Base-by-base conservation (phyloP, 2,329 filamentous ascomycete genomes). In the Colletotrichum somersetense region DNA sequence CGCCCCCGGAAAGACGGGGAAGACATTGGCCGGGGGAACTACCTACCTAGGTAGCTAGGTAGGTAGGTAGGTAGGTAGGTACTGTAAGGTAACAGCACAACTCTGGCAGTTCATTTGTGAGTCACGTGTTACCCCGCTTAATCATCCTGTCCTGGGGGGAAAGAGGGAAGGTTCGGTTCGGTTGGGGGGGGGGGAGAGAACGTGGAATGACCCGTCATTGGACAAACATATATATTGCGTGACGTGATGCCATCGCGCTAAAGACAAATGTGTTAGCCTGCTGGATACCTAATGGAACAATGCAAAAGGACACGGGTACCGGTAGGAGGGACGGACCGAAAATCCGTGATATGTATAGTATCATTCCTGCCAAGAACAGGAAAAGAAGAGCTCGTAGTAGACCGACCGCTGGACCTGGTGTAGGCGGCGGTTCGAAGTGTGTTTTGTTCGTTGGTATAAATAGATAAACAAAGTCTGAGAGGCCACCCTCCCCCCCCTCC, bases 121-220 rank as follows among this genome's bases (percentile, higher is more conserved):
- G 40, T 64, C 62, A 64, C 50, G 62, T 64, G 62, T 23, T 56
- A 64, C 62, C 50, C 62, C 62, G 62, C 62, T 57, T 48, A 12
- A 42, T 30, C 38, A 23, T 42, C 33, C 18, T 50, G 50, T 10
- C 23, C 20, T 23, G 38, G 38, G 46, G 62, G 26, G 10, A 53
- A 35, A 38, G 48, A 35, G 38, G 35, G 33, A 6, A 0, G 14
- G 23, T 8, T 26, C 26, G 26, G 26, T 30, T 30, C 26, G 26
- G 26, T 30, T 30, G 26, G 26, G 23, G 20, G 26, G 26, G 26
- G 26, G 35, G 5, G 6, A 26, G 35, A 2, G 4, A 53, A 53
- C 30, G 5, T 56, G 18, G 30, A 35, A 16, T 53, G 1, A 40
- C 6, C 46, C 20, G 26, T 26, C 7, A 58, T 58, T 66, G 52